Percentiles rank a stretch among this genome's conserved stretches.
Conservation (phyloP, 2,329 filamentous ascomycete species). For the Trichoderma harzianum region DNA sequence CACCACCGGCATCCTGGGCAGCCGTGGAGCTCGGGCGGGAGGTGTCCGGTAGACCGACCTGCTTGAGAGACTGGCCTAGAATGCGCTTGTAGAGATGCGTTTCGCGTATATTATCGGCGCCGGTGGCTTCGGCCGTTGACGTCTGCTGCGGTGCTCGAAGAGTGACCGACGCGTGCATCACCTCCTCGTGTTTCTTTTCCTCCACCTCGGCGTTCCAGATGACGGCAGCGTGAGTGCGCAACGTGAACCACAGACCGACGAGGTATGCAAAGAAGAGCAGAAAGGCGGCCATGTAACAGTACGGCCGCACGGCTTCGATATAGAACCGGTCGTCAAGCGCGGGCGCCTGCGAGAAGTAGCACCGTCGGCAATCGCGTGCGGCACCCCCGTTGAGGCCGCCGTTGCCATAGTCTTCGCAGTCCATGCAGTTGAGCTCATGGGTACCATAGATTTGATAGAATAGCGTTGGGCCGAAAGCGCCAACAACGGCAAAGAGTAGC, state of each 20-base stretch:
- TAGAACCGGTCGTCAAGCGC: slow-evolving; percentile 86
- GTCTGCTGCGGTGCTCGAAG: slow-evolving; percentile 35
- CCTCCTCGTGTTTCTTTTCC: slow-evolving; percentile 67
- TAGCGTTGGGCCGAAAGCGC: slow-evolving; percentile 88
- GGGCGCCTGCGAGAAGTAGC: slow-evolving; percentile 87
- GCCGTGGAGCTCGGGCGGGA: slow-evolving; percentile 38
- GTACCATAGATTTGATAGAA: slow-evolving; percentile 99
- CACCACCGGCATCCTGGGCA: slow-evolving; percentile 30
- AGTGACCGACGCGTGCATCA: slow-evolving; percentile 32
- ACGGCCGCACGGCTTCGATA: slow-evolving; percentile 83
- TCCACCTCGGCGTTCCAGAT: slow-evolving; percentile 90
- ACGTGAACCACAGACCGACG: slow-evolving; percentile 91
- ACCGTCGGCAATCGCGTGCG: slow-evolving; percentile 79
- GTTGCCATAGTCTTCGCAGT: slow-evolving; percentile 48
- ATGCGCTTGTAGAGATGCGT: slow-evolving; percentile 91
- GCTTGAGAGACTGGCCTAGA: slow-evolving; percentile 81
- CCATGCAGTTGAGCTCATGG: slow-evolving; percentile 86
- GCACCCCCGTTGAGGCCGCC: slow-evolving; percentile 34
- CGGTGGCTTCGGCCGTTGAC: slow-evolving; percentile 45
- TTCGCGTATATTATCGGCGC: slow-evolving; percentile 69
- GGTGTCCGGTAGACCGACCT: slow-evolving; percentile 64
- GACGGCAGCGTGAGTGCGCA: slow-evolving; percentile 91
- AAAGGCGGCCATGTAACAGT: slow-evolving; percentile 82
- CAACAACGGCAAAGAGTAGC: slow-evolving; percentile 93
- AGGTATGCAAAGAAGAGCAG: slow-evolving; percentile 90